Base-by-base conservation (phyloP, 2,329 filamentous ascomycete species). In the Pseudocercospora vitis region DNA sequence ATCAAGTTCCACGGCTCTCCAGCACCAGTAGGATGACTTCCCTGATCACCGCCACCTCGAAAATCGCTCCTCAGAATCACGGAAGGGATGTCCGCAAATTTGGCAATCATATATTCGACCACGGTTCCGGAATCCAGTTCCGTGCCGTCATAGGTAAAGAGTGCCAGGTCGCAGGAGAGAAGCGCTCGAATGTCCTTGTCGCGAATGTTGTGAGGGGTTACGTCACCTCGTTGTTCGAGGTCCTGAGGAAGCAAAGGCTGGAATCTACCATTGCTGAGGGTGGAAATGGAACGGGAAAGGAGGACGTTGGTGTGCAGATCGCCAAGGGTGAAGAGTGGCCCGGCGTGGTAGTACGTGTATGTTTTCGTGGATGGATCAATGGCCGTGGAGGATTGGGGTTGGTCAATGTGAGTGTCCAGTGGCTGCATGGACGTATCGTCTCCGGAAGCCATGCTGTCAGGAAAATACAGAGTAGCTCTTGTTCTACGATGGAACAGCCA, bases 61-160 rank as follows among this genome's bases (percentile, higher is more conserved):
- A 58, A 58, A 18, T 58, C 56, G 18, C 49, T 53, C n/a, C 56
- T 11, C 28, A 58, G 42, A 2, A 58, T 56, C 3, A 58, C 56
- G n/a, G 32, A 39, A 2, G 56, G 56, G 19, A 58, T 53, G 35
- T 58, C 56, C 4, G 56, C 56, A 26, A 58, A 50, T 12, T 58
- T 58, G 2, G 56, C 53, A 12, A 58, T 42, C 53, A 56, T 56
- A 47, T 52, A 58, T 31, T 58, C 56, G 8, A 58, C 53, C 12
- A 58, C 56, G 18, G 56, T 58, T 24, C 56, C 56, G 12, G 56
- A 58, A 14, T 58, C 56, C 40, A 58, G 37, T 32, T 58, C 56
- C 8, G 53, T 31, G 21, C 56, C 57, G 46, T 59, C 57, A 24
- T 54, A 59, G 3, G 57, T 59, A 31, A 56, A 52, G 3, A 59